Evolutionary conservation across 106 monocot genomes (phyloP), one percentile per base, ranked within the genome.

Genomic region (Iris macrosiphon): DNA sequence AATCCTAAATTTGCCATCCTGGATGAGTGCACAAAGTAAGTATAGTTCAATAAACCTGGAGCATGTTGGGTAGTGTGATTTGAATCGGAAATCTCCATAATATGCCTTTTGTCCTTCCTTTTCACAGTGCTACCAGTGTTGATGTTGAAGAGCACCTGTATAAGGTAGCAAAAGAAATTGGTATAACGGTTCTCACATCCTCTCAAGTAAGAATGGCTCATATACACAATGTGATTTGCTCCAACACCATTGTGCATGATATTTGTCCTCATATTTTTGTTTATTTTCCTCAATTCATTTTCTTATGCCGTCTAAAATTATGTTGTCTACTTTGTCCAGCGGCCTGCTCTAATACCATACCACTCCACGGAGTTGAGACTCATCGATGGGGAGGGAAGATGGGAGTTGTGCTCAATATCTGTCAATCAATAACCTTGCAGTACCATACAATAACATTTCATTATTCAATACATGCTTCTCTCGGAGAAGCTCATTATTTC

Each of bases 11-110:
- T 81, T 29, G 98, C 83, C 34, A 84, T 99, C 66, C 82, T 99
- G 1, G 98, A 99, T 52, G 98, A 99, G 49, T 99, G 98, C 70
- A 99, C 98, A 16, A 99, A 99, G 98, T 99, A 91, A 45, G 74
- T 46, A 4, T 48, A 10, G 16, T 52, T 21, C 20, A 23, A 9
- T 18, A 45, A 54, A 54, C n/a, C 25, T 45, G 16, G 75, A 89
- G 88, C 33, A 9, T 48, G 31, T 14, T 21, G 29, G 31, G 4
- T 16, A 22, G 19, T n/a, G 35, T 12, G n/a, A 48, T 25, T 44
- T 20, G 32, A n/a, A n/a, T n/a, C n/a, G n/a, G n/a, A n/a, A n/a
- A n/a, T n/a, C n/a, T n/a, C n/a, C n/a, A n/a, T n/a, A n/a, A n/a
- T n/a, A n/a, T 38, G 25, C 45, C 15, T 32, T 59, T 29, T 68